Conservation (phyloP, 768 basidiomycete species). For the Lactarius vividus region DNA sequence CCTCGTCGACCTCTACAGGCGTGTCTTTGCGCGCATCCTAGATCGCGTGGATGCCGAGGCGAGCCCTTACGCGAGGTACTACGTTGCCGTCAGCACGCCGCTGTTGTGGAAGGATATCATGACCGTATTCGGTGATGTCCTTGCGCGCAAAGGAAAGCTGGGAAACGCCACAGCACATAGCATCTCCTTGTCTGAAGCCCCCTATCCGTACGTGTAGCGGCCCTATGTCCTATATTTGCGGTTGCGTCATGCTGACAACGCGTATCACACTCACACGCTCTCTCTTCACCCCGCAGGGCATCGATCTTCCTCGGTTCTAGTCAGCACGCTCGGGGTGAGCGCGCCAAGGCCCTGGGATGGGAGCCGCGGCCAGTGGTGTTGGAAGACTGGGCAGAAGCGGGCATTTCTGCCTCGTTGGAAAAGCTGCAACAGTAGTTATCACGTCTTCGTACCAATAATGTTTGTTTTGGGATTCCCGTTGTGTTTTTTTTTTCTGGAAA, state of each 20-base stretch:
- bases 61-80: constrained; percentile 24
- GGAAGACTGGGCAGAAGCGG: constrained; percentile 3
- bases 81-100: constrained; percentile 7
- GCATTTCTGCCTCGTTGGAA: not conserved
- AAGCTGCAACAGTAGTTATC: not conserved
- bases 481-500: not conserved
- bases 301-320: constrained; percentile 10
- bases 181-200: not conserved
- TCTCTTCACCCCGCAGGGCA: not conserved
- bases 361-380: constrained; percentile 7
- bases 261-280: not conserved
- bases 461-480: not conserved
- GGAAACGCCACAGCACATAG: constrained; percentile 14
- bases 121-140: not conserved
- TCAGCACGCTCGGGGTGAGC: constrained; percentile 7
- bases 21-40: constrained; percentile 14
- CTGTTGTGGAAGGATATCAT: constrained; percentile 12
- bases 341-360: constrained; percentile 11
- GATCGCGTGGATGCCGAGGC: not conserved
- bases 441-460: not conserved
- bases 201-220: constrained; percentile 7
- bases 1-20: constrained; percentile 9
- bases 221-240: too few species aligned
- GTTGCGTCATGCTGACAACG: not conserved
- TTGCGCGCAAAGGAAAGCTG: constrained; percentile 7